Evolutionary conservation across 228 moss, liverwort and hornwort species (phyloP), one percentile per base, ranked within the genome.

Genomic region (Sphagnum fallax): DNA sequence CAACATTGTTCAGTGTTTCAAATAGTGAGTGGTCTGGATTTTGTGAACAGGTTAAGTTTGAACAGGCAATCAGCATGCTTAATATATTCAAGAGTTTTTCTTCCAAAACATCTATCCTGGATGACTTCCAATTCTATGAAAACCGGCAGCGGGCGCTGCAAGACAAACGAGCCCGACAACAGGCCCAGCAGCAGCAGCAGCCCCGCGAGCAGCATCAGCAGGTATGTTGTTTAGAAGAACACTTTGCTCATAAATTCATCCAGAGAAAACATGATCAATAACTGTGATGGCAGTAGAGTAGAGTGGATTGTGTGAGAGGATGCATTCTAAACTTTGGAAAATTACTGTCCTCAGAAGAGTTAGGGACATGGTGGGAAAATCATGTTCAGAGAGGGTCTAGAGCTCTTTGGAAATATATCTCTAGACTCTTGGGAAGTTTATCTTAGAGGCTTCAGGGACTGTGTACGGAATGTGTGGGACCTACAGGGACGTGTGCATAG

Each of bases 41-140:
- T 4, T 66, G 67, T 64, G 65, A 60, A 61, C 87, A 98, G 98
- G 98, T 98, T 51, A 98, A 88, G 78, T 86, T 86, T 50, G 98
- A 98, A 12, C 98, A 94, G 82, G 98, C 94, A 6, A 67, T 84
- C 12, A 92, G 89, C 65, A 94, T 98, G 94, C 83, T 98, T 69
- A 93, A 84, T 58, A 98, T 94, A 47, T 98, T 98, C 71, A 93
- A 98, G 75, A 82, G 75, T 77, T 98, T 87, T 63, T 74, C 87
- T 14, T 92, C 92, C 12, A 98, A 92, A 75, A 93, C 92, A 53
- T 98, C 98, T 15, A 98, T 98, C 57, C 69, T 98, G 75, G 98
- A 98, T 76, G 98, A 98, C 77, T 98, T 98, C 63, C 98, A 94
- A 75, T 98, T 98, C 64, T 98, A 98, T 72, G 98, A 98, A 80